Evolutionary conservation across 345 rosid species (phyloP).

Genomic region (Jatropha curcas): DNA sequence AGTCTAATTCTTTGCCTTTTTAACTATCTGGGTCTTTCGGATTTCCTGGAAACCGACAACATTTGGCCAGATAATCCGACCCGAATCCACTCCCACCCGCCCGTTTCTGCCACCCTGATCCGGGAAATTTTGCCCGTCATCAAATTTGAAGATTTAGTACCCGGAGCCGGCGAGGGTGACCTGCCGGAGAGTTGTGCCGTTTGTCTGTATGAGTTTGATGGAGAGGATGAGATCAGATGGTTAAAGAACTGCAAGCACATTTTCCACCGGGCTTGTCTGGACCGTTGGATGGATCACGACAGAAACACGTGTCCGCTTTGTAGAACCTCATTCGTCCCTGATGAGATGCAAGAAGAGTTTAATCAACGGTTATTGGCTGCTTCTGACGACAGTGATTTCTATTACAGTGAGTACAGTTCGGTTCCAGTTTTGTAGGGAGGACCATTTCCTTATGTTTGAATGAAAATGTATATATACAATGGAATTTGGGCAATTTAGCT

Average conservation of each 20-base stretch:
- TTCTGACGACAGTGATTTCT: conserved; percentile 46
- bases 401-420: conserved; percentile 54
- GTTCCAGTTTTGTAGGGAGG: conserved; percentile 37
- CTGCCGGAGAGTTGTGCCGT: conserved; percentile 77
- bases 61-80: conserved; percentile 50
- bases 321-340: conserved; percentile 74
- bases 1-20: conserved; percentile 52
- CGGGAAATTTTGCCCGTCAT: conserved; percentile 77
- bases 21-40: conserved; percentile 63
- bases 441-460: not conserved
- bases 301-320: conserved; percentile 89
- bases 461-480: conserved; percentile 12
- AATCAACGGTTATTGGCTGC: conserved; percentile 83
- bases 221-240: conserved; percentile 77
- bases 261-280: conserved; percentile 76
- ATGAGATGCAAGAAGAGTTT: conserved; percentile 79
- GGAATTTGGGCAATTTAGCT: conserved; percentile 9
- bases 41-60: conserved; percentile 70
- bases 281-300: conserved; percentile 97
- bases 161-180: conserved; percentile 38
- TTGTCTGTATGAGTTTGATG: conserved; percentile 74
- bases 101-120: conserved; percentile 68
- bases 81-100: conserved; percentile 41
- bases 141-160: conserved; percentile 51
- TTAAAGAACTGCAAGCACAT: conserved; percentile 74